Conservation (phyloP, 108 stramenopile species). For the Nannochloropsis salina region DNA sequence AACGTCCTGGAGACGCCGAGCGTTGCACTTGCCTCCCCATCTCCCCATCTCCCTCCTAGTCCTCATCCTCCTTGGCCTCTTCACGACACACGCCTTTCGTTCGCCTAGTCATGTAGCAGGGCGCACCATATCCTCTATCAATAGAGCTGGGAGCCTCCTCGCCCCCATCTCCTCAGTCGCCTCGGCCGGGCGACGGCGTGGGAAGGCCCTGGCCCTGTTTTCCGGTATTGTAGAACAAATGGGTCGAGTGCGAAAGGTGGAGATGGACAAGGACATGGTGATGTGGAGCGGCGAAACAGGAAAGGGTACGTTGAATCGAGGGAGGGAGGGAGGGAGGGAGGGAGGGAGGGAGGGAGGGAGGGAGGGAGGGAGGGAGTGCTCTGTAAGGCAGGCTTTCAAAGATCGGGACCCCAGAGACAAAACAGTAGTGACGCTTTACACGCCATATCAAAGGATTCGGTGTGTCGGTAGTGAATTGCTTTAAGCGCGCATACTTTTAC, state of each 20-base stretch:
- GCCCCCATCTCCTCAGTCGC: neutral
- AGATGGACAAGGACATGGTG: conserved; percentile 67
- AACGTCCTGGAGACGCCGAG: no score
- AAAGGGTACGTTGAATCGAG: conserved; percentile 23
- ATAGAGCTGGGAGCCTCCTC: neutral
- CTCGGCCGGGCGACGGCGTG: neutral
- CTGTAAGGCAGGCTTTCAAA: no score
- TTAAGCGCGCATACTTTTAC: neutral
- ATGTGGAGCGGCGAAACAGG: conserved; percentile 78
- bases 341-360: conserved; percentile 16
- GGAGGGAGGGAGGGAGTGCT: no score
- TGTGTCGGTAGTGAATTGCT: conserved; percentile 26
- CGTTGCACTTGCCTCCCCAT: neutral
- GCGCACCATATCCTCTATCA: no score
- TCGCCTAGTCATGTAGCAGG: no score
- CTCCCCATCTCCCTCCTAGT: neutral
- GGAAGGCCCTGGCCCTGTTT: conserved; percentile 62
- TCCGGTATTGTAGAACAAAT: conserved; percentile 98
- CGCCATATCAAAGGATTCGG: conserved; percentile 62
- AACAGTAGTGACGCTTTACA: no score
- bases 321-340: neutral
- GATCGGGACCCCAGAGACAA: no score
- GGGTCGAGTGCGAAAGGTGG: conserved; percentile 74
- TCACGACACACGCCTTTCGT: no score
- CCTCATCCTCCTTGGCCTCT: neutral